Percentiles rank a stretch among this genome's conserved stretches.
phyloP scores from a whole-genome alignment of 306 rosid genomes.

The Adenanthera pavonina region DNA sequence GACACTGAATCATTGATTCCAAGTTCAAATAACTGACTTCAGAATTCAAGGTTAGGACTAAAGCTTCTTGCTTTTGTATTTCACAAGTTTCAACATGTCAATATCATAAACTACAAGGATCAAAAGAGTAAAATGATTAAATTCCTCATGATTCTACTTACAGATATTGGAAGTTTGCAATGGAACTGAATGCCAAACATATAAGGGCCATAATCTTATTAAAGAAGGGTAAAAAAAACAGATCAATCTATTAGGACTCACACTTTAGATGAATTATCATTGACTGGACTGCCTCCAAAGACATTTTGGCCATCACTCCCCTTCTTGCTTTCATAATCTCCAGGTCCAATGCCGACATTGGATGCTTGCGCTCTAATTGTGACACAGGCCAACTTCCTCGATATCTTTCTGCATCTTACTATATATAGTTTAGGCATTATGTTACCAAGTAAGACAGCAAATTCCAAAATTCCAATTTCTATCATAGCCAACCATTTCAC shows the following conservation, averaged over 20 bases:
- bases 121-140: neutral
- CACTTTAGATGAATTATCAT: constrained; percentile 61
- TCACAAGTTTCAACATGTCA: constrained; percentile 11
- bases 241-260: constrained; percentile 55
- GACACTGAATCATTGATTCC: constrained; percentile 17
- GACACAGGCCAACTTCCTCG: constrained; percentile 44
- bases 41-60: constrained; percentile 2
- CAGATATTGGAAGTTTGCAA: constrained; percentile 27
- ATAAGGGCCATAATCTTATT: constrained; percentile 9
- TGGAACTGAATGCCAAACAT: neutral
- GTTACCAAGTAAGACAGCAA: constrained; percentile 37
- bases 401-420: constrained; percentile 66
- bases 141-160: neutral
- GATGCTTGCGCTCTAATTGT: constrained; percentile 71
- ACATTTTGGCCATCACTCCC: constrained; percentile 53
- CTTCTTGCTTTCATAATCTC: constrained; percentile 63
- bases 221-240: constrained; percentile 4
- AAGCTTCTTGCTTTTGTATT: neutral
- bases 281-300: constrained; percentile 44
- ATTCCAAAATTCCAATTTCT: neutral
- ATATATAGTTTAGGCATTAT: constrained; percentile 48
- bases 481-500: neutral
- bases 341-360: constrained; percentile 71
- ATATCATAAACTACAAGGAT: neutral
- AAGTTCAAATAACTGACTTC: constrained; percentile 22